phyloP scores from a whole-genome alignment of 2,329 filamentous ascomycete genomes.

The Sarocladium strictum region DNA sequence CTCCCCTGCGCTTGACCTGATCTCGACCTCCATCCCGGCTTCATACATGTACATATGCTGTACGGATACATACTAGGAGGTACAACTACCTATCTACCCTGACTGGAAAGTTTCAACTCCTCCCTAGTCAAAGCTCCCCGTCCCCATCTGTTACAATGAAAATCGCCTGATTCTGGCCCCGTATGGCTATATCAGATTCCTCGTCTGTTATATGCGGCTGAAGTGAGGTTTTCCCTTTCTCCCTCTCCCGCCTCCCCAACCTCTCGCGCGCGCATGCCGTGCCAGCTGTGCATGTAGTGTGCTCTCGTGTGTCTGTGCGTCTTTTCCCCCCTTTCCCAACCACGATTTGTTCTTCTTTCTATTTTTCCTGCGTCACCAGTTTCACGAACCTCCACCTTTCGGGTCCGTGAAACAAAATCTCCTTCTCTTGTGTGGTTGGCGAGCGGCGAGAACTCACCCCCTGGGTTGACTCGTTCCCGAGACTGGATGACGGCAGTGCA shows the following conservation, averaged over 20 bases:
- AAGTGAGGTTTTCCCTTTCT: not conserved
- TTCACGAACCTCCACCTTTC: not conserved
- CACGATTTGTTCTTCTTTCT: no score
- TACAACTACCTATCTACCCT: no score
- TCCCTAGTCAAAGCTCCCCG: not conserved
- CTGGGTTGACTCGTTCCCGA: not conserved
- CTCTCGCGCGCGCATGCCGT: no score
- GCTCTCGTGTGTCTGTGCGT: no score
- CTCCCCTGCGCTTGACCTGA: not conserved
- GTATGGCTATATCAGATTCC: not conserved
- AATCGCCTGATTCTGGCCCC: slow-evolving; percentile 4
- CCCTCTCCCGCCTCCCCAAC: no score
- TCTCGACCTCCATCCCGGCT: not conserved
- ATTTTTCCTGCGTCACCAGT: not conserved
- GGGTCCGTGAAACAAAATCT: not conserved
- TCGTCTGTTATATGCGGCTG: not conserved
- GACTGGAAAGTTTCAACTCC: no score
- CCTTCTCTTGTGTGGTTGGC: not conserved
- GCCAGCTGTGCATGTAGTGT: no score
- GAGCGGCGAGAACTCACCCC: not conserved
- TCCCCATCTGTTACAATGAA: not conserved
- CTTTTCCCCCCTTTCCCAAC: no score
- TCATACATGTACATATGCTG: no score
- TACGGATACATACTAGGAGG: no score
- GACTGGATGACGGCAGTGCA: not conserved